These are phyloP conservation scores for Chondrus crispus DNA, from an alignment of 23 red algal species.

Conservation along the genomic window DNA sequence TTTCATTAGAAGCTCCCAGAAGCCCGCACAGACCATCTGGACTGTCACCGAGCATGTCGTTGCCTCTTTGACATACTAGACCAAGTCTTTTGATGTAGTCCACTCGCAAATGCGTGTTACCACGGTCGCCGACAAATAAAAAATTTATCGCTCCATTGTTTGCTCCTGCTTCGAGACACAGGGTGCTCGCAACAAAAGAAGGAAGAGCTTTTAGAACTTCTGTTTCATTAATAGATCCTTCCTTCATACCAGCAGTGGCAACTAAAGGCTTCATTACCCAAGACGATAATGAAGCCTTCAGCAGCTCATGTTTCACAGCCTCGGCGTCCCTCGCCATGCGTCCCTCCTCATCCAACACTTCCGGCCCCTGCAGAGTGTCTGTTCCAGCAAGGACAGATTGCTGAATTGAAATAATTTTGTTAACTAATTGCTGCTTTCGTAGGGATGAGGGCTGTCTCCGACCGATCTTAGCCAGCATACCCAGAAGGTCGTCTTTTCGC, in stretches of 20 bases:
- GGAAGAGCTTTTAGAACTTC: neutral
- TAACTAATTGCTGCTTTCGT: neutral
- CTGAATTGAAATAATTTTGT: neutral
- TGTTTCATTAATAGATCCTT: neutral
- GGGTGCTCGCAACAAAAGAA: neutral
- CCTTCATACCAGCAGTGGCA: neutral
- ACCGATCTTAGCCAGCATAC: neutral
- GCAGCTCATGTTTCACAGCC: too few relatives aligned
- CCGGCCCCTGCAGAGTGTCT: too few relatives aligned
- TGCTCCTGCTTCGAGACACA: neutral
- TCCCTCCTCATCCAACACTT: neutral
- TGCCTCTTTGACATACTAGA: neutral
- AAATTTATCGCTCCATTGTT: neutral
- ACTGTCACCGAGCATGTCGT: neutral
- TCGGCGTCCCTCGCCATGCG: neutral
- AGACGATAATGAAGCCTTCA: neutral
- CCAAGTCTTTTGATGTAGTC: neutral
- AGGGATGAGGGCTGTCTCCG: neutral
- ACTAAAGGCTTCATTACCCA: slow-evolving; percentile 7
- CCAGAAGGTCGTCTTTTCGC: neutral
- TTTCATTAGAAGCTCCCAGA: neutral
- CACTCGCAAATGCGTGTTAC: neutral
- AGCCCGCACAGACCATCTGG: neutral
- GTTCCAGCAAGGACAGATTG: too few relatives aligned
- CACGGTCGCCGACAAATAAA: neutral